Base-by-base conservation (phyloP, 257 asterid species). In the Capsicum pubescens region DNA sequence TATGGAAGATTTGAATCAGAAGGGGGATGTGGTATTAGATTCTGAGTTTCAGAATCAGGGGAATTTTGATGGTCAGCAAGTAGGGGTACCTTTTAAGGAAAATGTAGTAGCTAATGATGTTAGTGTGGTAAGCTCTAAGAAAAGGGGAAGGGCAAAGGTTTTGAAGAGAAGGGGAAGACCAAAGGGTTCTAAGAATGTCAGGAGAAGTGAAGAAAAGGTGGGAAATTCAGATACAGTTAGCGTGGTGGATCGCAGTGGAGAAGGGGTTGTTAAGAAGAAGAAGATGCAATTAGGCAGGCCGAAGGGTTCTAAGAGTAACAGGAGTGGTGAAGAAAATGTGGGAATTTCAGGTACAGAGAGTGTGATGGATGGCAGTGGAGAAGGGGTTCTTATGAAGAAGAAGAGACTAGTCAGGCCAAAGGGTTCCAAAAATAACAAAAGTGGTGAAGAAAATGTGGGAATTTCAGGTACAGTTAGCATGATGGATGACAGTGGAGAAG, bases 381-480 rank as follows among this genome's bases (percentile, higher is more conserved):
- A 85, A 50, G 67, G 70, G 32, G 39, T 56, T 67, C 26, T 76
- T 59, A 63, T 13, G 44, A n/a, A 13, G 9, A 82, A 32, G 77
- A 81, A 13, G 9, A 82, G 74, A 63, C 44, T 64, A 64, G 88
- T 85, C 52, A 84, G 92, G 54, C 91, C 90, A 2, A 89, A 88
- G 72, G 91, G 91, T 72, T 87, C 80, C 9, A 82, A 54, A 68
- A 82, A 55, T 26, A 55, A n/a, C 36, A 26, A 35, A 14, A 55
- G 1, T 17, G 82, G 39, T 80, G 78, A 59, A 60, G 83, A 71
- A 72, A 81, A 71, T 81, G 67, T 58, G 26, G 54, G 42, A 52
- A 15, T 70, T 21, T 9, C 55, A 8, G 59, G 63, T 72, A 26
- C 42, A 74, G 46, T 50, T n/a, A 9, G 72, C 6, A 0, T 52